Percentiles rank a stretch among this genome's conserved stretches.
phyloP scores from a whole-genome alignment of 768 basidiomycete genomes.

The Agaricus blazei region DNA sequence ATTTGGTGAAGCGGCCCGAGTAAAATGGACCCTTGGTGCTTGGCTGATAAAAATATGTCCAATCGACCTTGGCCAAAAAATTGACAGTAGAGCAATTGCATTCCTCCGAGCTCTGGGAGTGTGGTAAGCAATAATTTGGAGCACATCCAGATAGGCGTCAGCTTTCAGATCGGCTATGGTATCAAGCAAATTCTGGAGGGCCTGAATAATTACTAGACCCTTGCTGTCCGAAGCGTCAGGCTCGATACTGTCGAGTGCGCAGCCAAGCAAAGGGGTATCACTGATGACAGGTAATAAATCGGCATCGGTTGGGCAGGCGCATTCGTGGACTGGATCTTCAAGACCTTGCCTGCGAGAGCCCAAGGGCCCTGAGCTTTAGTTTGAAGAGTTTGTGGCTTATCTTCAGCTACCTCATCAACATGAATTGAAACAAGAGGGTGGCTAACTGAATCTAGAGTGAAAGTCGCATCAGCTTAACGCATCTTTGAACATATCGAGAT shows the following conservation, averaged over 20 bases:
- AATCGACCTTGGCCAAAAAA: slow-evolving; percentile 62
- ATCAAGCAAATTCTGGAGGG: slow-evolving; percentile 47
- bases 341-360: slow-evolving; percentile 9
- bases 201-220: slow-evolving; percentile 26
- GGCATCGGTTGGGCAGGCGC: slow-evolving; percentile 50
- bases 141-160: slow-evolving; percentile 65
- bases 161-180: slow-evolving; percentile 52
- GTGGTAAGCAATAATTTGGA: slow-evolving; percentile 69
- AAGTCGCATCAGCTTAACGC: neutral
- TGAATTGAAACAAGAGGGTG: slow-evolving; percentile 52
- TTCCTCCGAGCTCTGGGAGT: slow-evolving; percentile 45
- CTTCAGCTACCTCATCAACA: slow-evolving; percentile 45
- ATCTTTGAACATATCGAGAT: neutral
- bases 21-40: slow-evolving; percentile 31
- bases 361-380: neutral
- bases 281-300: slow-evolving; percentile 56
- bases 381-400: slow-evolving; percentile 3
- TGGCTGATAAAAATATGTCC: slow-evolving; percentile 63
- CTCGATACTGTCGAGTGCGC: slow-evolving; percentile 36
- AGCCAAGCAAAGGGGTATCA: slow-evolving; percentile 62
- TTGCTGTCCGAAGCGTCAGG: slow-evolving; percentile 28
- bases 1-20: slow-evolving; percentile 1
- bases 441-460: slow-evolving; percentile 15
- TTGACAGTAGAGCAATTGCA: slow-evolving; percentile 51
- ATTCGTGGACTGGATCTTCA: slow-evolving; percentile 42